Base-by-base conservation (phyloP, 306 rosid genomes). In the Mucuna pruriens region DNA sequence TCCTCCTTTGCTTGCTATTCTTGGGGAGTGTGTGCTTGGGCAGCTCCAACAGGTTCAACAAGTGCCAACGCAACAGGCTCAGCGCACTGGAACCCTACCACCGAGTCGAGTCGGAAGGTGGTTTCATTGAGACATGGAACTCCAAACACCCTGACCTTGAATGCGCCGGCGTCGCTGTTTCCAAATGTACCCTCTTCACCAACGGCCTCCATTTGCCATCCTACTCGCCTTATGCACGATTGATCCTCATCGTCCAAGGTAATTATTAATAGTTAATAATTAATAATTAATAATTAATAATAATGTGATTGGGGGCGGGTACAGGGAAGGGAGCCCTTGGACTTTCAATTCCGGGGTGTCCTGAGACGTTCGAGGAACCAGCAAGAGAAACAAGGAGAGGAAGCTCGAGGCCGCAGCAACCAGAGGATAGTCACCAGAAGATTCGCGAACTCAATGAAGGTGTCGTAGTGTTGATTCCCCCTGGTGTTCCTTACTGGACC, bases 401-500 rank as follows among this genome's bases (percentile, higher is more conserved):
- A 36, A 9, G 62, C 22, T 13, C 17, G 2, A 17, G 4, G 7
- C 10, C 11, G 3, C 66, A 20, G 0, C 54, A 75, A 11, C 64
- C 34, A 7, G 31, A 4, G 3, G 86, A 83, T 8, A 44, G 64
- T 0, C 85, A 83, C 83, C 87, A 86, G 76, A 86, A 80, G 81
- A 62, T 86, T 36, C 78, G 55, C 0, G 55, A 31, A 31, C 26
- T 83, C 60, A 9, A 0, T 1, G 6, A 49, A 25, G 89, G 87
- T 39, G 83, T 80, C 22, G 0, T 83, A 6, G 15, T 83, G 0
- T 75, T 81, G 12, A 79, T 82, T 63, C 89, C 89, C 0, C 3
- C 80, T 6, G 84, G 86, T 4, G 40, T 63, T 22, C 80, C 86
- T 82, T 86, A 74, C 51, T 82, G 89, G 89, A 74, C 72, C 42